phyloP scores from a whole-genome alignment of 768 basidiomycete genomes.

The Pholiota conissans region DNA sequence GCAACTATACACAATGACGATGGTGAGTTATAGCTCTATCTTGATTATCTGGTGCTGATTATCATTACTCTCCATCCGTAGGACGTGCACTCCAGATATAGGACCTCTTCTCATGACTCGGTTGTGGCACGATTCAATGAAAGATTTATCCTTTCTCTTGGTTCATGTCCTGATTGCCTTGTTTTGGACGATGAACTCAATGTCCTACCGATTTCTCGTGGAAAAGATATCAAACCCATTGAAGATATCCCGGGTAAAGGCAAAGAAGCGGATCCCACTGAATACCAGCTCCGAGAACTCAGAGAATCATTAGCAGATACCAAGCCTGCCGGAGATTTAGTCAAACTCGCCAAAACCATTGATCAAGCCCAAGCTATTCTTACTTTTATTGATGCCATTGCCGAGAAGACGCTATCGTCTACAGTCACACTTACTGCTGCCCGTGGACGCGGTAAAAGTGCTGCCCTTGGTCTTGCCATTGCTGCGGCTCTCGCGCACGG shows the following conservation, averaged over 20 bases:
- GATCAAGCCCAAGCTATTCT: conserved; percentile 95
- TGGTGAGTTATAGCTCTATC: conserved; percentile 37
- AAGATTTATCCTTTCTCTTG: conserved; percentile 96
- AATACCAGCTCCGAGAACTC: conserved; percentile 73
- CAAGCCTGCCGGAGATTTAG: conserved; percentile 84
- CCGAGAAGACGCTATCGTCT: conserved; percentile 90
- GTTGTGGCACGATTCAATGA: conserved; percentile 98
- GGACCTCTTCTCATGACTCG: conserved; percentile 86
- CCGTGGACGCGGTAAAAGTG: conserved; percentile 95
- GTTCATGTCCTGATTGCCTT: conserved; percentile 89
- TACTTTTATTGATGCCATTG: conserved; percentile 92
- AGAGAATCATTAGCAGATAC: conserved; percentile 78
- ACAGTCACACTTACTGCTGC: conserved; percentile 95
- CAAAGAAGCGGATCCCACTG: conserved; percentile 34
- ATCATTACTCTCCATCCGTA: conserved; percentile 31
- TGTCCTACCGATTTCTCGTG: conserved; percentile 92
- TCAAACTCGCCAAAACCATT: conserved; percentile 87
- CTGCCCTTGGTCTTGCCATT: conserved; percentile 92
- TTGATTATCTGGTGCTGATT: background rate
- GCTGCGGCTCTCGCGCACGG: conserved; percentile 91
- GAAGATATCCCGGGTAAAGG: conserved; percentile 38
- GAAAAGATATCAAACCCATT: conserved; percentile 84
- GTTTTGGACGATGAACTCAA: conserved; percentile 98
- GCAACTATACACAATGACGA: conserved; percentile 91
- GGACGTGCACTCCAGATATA: conserved; percentile 95